Conservation (phyloP, 208 protist genomes). For the Trichomonas gallinae region DNA sequence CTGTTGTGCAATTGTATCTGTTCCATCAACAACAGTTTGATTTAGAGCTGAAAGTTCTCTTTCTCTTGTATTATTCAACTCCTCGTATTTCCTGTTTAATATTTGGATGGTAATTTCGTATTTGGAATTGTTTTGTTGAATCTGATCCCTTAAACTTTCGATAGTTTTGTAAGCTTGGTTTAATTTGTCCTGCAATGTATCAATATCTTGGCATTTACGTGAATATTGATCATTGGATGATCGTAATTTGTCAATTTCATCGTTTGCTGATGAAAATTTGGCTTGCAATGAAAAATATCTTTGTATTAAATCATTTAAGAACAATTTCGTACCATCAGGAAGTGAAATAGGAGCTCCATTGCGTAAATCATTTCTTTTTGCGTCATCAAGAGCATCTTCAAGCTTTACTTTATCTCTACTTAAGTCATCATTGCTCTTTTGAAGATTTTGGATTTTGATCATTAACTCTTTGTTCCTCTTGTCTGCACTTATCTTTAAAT, state of each 20-base stretch:
- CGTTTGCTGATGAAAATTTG: neutral
- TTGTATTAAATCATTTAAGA: neutral
- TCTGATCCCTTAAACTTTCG: neutral
- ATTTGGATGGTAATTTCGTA: neutral
- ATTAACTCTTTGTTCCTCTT: neutral
- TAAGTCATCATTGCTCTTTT: neutral
- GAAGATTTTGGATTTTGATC: neutral
- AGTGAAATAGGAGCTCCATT: neutral
- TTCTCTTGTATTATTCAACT: neutral
- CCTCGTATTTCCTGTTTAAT: neutral
- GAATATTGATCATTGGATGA: neutral
- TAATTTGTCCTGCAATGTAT: neutral
- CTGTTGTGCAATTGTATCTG: neutral
- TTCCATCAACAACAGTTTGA: neutral
- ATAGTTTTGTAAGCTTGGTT: neutral
- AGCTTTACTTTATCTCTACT: neutral
- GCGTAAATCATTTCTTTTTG: neutral
- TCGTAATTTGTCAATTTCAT: neutral
- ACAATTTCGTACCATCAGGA: neutral
- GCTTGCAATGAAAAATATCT: neutral
- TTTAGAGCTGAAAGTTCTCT: neutral
- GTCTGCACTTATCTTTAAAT: neutral
- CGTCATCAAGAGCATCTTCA: neutral
- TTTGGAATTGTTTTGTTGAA: neutral
- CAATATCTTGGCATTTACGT: neutral